Base-by-base conservation (phyloP, 768 basidiomycete species). In the Boletales sp. region DNA sequence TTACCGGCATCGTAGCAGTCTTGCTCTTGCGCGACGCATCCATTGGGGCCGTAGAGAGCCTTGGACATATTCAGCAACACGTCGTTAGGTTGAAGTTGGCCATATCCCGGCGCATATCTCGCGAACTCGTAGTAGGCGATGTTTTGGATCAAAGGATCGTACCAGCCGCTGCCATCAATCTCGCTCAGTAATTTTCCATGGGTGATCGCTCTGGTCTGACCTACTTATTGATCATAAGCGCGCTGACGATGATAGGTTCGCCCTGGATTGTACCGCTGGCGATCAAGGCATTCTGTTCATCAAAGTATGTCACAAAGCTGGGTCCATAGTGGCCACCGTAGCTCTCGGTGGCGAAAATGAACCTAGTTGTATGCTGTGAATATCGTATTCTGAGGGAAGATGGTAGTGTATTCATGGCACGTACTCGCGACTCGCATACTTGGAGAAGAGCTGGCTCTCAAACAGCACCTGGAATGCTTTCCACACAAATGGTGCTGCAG, bases 271-370 rank as follows among this genome's bases (percentile, higher is more conserved):
- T 48, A 7, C 78, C 77, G 8, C 58, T 59, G 9, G 67, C 54
- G 45, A 86, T 84, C 44, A 73, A 64, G 1, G 67, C 66, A 43
- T 84, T 86, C 61, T 86, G 83, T 48, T 82, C 66, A 31, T 83
- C 72, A 58, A 87, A 85, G 58, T 75, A 84, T 5, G 79, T 79
- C 29, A 82, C 81, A 52, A 85, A 84, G 43, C 71, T 72, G 4
- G 84, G 82, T 1, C 80, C 83, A 59, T 83, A 86, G 57, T 86
- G 83, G 0, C 83, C 83, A 7, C 84, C 84, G 47, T 83, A 86
- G 44, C 81, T 82, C 60, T 86, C 83, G 6, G 83, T 83, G 2
- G 81, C 74, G 40, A 85, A 74, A 34, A 83, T 76, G 55, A 85
- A 83, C 56, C 83, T 83, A 35, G 17, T 19, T 0, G 31, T 36